These are phyloP conservation scores for Brettanomyces nanus DNA, from an alignment of 805 yeast genomes.

Conservation along the genomic window DNA sequence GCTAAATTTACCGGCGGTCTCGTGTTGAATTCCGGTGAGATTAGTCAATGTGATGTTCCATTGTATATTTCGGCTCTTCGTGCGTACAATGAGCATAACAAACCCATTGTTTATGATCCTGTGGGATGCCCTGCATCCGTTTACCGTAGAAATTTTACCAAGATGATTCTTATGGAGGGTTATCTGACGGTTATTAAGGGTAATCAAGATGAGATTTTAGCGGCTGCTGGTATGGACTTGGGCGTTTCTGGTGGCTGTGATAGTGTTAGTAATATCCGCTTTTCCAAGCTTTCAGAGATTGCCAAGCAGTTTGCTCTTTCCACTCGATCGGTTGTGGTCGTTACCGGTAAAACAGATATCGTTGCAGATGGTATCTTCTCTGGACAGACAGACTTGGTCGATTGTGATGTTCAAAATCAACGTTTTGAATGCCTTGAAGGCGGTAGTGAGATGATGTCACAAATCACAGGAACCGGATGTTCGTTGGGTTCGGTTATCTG, in stretches of 20 bases:
- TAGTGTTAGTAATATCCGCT: slow-evolving; percentile 17
- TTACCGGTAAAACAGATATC: slow-evolving; percentile 57
- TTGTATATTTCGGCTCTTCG: slow-evolving; percentile 43
- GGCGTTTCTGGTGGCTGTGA: slow-evolving; percentile 51
- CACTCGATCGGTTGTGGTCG: slow-evolving; percentile 53
- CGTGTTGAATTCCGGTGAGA: slow-evolving; percentile 72
- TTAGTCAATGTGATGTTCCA: slow-evolving; percentile 34
- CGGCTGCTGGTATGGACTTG: slow-evolving; percentile 57
- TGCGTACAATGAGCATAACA: slow-evolving; percentile 46
- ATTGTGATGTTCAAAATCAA: slow-evolving; percentile 15
- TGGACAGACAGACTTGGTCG: slow-evolving; percentile 11
- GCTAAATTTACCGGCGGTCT: slow-evolving; percentile 49
- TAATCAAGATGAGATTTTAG: slow-evolving; percentile 69
- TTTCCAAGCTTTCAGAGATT: slow-evolving; percentile 27
- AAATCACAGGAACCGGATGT: slow-evolving; percentile 79
- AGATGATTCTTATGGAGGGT: slow-evolving; percentile 45
- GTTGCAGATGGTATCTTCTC: slow-evolving; percentile 36
- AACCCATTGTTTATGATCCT: slow-evolving; percentile 77
- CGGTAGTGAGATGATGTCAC: slow-evolving; percentile 55
- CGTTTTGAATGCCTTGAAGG: slow-evolving; percentile 35
- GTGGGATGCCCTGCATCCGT: slow-evolving; percentile 86
- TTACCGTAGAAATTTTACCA: slow-evolving; percentile 43
- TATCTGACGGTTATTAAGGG: slow-evolving; percentile 70
- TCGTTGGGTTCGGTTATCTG: slow-evolving; percentile 69
- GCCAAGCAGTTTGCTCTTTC: slow-evolving; percentile 43